A percentile compares a stretch with the other conserved stretches of the same genome.
Evolutionary conservation across 495 filamentous ascomycete genomes (phyloP).

Genomic region (Cercophora sp.): DNA sequence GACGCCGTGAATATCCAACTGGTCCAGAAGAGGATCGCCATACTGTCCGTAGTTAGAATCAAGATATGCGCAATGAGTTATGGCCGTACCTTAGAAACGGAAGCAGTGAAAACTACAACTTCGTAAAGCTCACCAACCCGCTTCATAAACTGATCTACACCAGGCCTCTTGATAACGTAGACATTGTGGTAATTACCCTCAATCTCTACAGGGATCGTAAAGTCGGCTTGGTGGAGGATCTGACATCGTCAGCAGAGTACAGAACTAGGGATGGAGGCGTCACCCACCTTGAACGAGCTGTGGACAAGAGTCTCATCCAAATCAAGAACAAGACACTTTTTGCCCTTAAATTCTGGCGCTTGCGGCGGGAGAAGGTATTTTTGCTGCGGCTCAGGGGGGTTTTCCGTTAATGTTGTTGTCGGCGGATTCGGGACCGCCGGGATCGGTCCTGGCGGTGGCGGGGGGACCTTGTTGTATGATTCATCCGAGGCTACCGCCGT

Average conservation of each 20-base stretch:
- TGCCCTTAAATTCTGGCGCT: constrained; percentile 69
- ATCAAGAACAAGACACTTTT: constrained; percentile 94
- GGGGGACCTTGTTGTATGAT: constrained; percentile 47
- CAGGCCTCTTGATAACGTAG: constrained; percentile 97
- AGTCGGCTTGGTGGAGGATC: constrained; percentile 97
- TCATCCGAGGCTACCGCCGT: constrained; percentile 26
- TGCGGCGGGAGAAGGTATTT: constrained; percentile 79
- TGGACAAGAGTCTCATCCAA: constrained; percentile 98
- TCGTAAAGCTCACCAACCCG: constrained; percentile 96
- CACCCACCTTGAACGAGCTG: constrained; percentile 92
- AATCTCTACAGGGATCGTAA: constrained; percentile 98
- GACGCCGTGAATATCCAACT: constrained; percentile 94
- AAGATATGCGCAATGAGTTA: no score
- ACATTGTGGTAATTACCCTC: constrained; percentile 99
- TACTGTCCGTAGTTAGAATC: constrained; percentile 57
- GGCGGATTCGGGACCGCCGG: constrained; percentile 29
- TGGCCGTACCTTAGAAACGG: constrained; percentile 83
- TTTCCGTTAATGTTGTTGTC: constrained; percentile 22
- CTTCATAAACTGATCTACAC: constrained; percentile 98
- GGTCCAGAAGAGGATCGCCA: constrained; percentile 92
- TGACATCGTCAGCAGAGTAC: constrained; percentile 35
- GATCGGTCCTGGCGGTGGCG: constrained; percentile 55
- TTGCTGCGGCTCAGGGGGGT: constrained; percentile 42
- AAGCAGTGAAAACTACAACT: constrained; percentile 97
- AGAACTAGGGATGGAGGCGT: not conserved